phyloP scores from a whole-genome alignment of 1,284 basidiomycete species.

The Moesziomyces parantarcticus region DNA sequence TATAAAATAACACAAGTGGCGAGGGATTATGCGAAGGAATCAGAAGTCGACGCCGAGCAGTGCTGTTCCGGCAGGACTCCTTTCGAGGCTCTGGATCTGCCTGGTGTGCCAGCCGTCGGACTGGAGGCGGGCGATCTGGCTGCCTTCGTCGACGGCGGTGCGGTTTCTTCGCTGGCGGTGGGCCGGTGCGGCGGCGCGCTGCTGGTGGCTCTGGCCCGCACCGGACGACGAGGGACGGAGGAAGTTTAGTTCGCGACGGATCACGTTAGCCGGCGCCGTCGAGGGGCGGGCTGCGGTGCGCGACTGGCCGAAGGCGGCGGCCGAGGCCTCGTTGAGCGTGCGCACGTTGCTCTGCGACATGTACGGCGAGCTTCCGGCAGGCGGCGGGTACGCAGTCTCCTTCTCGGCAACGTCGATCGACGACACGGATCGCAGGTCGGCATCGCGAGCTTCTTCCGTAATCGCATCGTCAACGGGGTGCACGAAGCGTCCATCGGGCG shows the following conservation, averaged over 20 bases:
- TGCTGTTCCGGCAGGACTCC: conserved; percentile 47
- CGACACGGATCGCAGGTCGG: conserved; percentile 14
- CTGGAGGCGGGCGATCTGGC: conserved; percentile 33
- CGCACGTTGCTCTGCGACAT: conserved; percentile 1
- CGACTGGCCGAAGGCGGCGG: conserved; percentile 13
- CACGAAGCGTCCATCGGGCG: conserved; percentile 23
- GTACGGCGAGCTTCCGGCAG: background rate
- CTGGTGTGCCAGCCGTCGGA: conserved; percentile 55
- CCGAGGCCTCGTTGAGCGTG: conserved; percentile 13
- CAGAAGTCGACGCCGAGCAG: conserved; percentile 55
- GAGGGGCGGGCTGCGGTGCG: conserved; percentile 22
- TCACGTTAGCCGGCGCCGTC: conserved; percentile 36
- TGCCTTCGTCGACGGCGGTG: conserved; percentile 38
- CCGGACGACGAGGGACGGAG: conserved; percentile 30
- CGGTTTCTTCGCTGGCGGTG: conserved; percentile 24
- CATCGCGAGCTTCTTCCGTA: conserved; percentile 35
- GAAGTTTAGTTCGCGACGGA: conserved; percentile 20
- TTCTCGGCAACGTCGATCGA: conserved; percentile 13
- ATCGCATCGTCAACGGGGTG: conserved; percentile 43
- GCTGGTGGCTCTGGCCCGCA: background rate
- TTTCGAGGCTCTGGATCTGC: conserved; percentile 51
- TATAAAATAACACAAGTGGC: background rate
- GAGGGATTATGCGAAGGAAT: background rate
- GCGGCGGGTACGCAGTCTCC: conserved; percentile 10
- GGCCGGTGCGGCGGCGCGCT: background rate